Conservation (phyloP, 768 basidiomycete species). For the Fibroporia radiculosa region DNA sequence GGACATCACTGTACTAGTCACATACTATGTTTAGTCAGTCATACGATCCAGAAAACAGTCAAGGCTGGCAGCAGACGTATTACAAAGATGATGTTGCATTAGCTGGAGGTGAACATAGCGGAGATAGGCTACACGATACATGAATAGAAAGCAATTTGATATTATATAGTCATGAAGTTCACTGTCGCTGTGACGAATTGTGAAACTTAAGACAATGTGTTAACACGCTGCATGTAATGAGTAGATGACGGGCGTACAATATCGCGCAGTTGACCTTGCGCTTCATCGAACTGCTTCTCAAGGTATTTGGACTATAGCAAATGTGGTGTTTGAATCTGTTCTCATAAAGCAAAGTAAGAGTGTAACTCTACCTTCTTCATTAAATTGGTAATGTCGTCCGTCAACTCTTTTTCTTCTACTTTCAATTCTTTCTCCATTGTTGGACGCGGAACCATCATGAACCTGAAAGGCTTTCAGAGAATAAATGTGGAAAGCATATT, state of each 20-base stretch:
- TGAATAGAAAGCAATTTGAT: neutral
- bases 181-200: slow-evolving; percentile 29
- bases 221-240: no score
- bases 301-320: slow-evolving; percentile 69
- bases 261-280: slow-evolving; percentile 78
- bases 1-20: no score
- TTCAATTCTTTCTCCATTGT: slow-evolving; percentile 75
- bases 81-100: neutral
- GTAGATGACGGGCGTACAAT: slow-evolving; percentile 44
- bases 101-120: no score
- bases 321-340: slow-evolving; percentile 1
- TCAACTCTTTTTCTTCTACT: slow-evolving; percentile 70
- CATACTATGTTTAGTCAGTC: no score
- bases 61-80: no score
- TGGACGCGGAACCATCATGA: slow-evolving; percentile 77
- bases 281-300: slow-evolving; percentile 90
- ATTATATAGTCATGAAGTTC: neutral
- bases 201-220: slow-evolving; percentile 40
- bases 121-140: neutral
- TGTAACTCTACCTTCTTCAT: slow-evolving; percentile 66
- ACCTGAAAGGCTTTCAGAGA: slow-evolving; percentile 42
- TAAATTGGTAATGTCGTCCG: slow-evolving; percentile 75
- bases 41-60: no score
- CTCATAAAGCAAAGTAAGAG: neutral
- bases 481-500: neutral